These are phyloP conservation scores for Climacium dendroides DNA, from an alignment of 225 moss, liverwort and hornwort genomes.

Conservation along the genomic window DNA sequence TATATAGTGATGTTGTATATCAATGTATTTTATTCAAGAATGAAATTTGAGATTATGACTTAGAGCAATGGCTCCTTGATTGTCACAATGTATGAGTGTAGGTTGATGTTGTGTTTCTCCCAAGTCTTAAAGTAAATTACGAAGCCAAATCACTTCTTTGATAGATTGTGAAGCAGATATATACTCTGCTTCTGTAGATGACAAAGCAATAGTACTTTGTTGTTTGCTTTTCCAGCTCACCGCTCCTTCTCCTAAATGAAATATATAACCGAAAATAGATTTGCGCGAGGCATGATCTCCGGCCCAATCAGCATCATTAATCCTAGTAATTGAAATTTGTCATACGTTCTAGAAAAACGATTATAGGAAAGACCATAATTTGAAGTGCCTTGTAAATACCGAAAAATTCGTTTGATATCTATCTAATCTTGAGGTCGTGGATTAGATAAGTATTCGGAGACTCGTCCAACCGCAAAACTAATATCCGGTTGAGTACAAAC, in stretches of 20 bases:
- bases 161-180: not conserved
- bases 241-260: not conserved
- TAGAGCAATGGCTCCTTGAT: not conserved
- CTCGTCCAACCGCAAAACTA: no score
- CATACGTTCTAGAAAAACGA: no score
- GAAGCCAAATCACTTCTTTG: not conserved
- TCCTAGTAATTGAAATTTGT: not conserved
- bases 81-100: not conserved
- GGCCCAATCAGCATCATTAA: not conserved
- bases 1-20: not conserved
- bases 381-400: no score
- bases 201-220: not conserved
- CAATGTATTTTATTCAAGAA: not conserved
- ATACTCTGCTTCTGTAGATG: rapidly evolving
- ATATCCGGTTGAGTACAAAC: no score
- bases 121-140: not conserved
- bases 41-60: not conserved
- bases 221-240: not conserved
- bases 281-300: not conserved
- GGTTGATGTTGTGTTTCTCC: not conserved
- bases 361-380: no score
- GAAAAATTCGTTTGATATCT: no score
- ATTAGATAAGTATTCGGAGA: no score
- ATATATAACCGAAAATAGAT: not conserved
- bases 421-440: no score